A percentile compares a stretch with the other conserved stretches of the same genome.
phyloP scores from a whole-genome alignment of 164 flowering plant genomes.

The Sextonia rubra region DNA sequence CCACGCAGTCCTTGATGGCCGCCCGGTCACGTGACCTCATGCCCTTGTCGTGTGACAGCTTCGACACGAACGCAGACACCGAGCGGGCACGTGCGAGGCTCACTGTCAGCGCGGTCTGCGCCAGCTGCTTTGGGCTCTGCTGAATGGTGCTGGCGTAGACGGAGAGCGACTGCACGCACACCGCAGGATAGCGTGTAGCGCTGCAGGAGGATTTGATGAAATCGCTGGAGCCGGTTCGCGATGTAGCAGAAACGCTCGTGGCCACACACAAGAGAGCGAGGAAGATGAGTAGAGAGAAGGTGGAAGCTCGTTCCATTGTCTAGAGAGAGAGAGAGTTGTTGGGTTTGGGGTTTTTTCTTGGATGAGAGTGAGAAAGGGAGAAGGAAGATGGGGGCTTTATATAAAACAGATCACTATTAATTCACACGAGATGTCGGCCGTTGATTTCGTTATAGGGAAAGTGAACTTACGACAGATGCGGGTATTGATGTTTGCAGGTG shows the following conservation, averaged over 20 bases:
- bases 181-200: conserved; percentile 21
- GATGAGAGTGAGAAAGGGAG: background rate
- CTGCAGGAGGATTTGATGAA: conserved; percentile 30
- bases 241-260: background rate
- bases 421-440: background rate
- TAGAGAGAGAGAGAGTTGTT: background rate
- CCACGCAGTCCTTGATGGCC: conserved; percentile 31
- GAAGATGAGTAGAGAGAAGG: conserved; percentile 1
- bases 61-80: conserved; percentile 11
- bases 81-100: conserved; percentile 24
- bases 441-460: background rate
- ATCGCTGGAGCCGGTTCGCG: background rate
- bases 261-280: background rate
- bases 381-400: background rate
- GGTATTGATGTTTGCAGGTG: too few relatives aligned
- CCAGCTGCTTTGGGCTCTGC: conserved; percentile 26
- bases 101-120: conserved; percentile 23
- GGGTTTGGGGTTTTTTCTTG: background rate
- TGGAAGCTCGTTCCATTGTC: conserved; percentile 4
- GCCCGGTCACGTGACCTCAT: conserved; percentile 12
- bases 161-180: conserved; percentile 26
- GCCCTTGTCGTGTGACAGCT: conserved; percentile 10
- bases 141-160: conserved; percentile 15
- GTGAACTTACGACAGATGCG: background rate
- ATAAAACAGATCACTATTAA: too few relatives aligned